Conservation (phyloP, 768 basidiomycete species). For the Boletus insuetus region DNA sequence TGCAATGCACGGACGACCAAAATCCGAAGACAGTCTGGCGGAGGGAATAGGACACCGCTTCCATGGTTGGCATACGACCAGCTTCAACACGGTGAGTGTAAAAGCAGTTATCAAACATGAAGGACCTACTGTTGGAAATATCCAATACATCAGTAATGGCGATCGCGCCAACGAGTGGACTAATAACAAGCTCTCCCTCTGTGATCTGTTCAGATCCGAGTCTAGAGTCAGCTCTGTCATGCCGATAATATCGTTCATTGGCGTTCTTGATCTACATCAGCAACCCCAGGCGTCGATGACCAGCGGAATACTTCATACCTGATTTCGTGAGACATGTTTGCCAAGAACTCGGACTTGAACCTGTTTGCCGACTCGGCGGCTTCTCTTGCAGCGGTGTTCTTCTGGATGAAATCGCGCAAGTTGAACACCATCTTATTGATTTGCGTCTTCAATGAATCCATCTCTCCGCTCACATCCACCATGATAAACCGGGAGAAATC, state of each 20-base stretch:
- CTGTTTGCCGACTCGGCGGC: conserved; percentile 98
- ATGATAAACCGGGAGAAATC: conserved; percentile 99
- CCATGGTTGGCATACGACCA: conserved; percentile 99
- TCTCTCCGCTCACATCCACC: conserved; percentile 96
- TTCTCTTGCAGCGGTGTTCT: conserved; percentile 96
- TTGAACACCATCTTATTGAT: conserved; percentile 99
- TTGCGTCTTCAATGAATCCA: conserved; percentile 99
- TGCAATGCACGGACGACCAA: conserved; percentile 96
- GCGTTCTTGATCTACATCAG: conserved; percentile 63
- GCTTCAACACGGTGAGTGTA: conserved; percentile 67
- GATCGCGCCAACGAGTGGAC: conserved; percentile 94
- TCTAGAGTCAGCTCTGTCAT: conserved; percentile 98
- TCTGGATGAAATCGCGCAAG: conserved; percentile 93
- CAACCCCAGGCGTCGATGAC: conserved; percentile 1
- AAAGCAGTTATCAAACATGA: not conserved
- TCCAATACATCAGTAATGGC: conserved; percentile 95
- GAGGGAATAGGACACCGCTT: conserved; percentile 95
- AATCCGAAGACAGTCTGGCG: conserved; percentile 93
- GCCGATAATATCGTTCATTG: conserved; percentile 99
- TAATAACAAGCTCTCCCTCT: conserved; percentile 91
- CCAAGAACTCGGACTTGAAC: conserved; percentile 96
- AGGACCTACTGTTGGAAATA: conserved; percentile 92
- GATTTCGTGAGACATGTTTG: conserved; percentile 98
- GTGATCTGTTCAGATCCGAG: conserved; percentile 90
- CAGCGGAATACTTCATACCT: conserved; percentile 38